Conservation (phyloP, 2,329 filamentous ascomycete genomes). For the Rutstroemia sp. region DNA sequence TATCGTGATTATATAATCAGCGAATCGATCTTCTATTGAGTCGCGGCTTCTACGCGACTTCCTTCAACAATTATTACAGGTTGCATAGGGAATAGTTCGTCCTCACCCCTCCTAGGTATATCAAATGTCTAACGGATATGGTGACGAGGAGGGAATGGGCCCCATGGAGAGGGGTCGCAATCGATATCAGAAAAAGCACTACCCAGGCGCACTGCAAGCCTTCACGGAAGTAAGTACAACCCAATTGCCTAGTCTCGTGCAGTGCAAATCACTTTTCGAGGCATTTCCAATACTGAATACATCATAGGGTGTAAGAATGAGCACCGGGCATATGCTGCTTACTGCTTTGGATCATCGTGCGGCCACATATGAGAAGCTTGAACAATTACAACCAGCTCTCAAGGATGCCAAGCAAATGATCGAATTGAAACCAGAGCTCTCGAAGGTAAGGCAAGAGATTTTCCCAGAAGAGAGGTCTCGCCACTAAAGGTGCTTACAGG, state of each 20-base stretch:
- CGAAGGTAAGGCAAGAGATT: constrained; percentile 19
- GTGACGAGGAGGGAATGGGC: constrained; percentile 21
- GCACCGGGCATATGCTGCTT: constrained; percentile 21
- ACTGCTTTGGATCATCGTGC: constrained; percentile 30
- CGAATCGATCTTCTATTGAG: background rate
- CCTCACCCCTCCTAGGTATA: background rate
- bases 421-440: constrained; percentile 24
- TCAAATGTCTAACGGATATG: constrained; percentile 1
- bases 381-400: constrained; percentile 23
- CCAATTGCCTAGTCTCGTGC: background rate
- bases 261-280: background rate
- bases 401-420: constrained; percentile 29
- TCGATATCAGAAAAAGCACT: constrained; percentile 26
- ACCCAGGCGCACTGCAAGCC: constrained; percentile 20
- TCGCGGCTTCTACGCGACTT: background rate
- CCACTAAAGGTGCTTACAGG: constrained; percentile 15
- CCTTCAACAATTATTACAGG: background rate
- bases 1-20: background rate
- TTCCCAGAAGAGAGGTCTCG: background rate
- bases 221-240: constrained; percentile 21
- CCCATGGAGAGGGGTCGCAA: constrained; percentile 24
- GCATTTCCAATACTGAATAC: constrained; percentile 3
- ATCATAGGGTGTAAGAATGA: constrained; percentile 21
- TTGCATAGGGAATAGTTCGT: background rate
- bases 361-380: constrained; percentile 29